These are phyloP conservation scores for Didymellaceae sp. DNA, from an alignment of 2,329 filamentous ascomycete species.

Conservation along the genomic window DNA sequence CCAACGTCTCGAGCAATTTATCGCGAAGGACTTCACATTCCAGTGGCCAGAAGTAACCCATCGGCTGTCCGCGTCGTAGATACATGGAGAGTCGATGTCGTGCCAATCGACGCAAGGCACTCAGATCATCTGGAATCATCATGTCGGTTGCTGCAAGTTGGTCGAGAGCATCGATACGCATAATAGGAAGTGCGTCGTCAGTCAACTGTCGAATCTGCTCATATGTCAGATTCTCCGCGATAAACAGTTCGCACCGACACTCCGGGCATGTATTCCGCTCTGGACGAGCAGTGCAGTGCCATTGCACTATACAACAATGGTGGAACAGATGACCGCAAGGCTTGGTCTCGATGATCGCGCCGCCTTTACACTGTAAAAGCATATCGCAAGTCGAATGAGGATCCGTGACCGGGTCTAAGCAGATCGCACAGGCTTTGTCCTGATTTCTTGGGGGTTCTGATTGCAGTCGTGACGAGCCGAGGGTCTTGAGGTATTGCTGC, in stretches of 20 bases:
- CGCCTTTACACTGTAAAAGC: not conserved
- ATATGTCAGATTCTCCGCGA: not conserved
- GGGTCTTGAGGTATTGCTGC: not conserved
- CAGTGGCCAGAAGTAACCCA: not conserved
- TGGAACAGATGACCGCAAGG: not conserved
- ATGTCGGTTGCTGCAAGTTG: not conserved
- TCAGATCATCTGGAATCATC: not conserved
- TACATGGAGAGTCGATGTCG: no score
- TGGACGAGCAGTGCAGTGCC: not conserved
- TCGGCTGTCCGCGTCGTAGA: no score
- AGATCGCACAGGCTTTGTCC: not conserved
- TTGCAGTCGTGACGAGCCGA: not conserved
- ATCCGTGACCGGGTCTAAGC: not conserved
- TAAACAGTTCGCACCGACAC: conserved; percentile 4
- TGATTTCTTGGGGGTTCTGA: not conserved
- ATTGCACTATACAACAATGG: not conserved
- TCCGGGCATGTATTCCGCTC: conserved; percentile 8
- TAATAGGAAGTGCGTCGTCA: no score
- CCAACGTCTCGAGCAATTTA: no score
- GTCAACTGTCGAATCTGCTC: not conserved
- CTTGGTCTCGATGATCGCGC: not conserved
- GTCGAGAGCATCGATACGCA: not conserved
- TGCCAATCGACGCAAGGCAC: no score
- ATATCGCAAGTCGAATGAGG: not conserved
- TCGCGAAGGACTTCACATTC: not conserved